These are phyloP conservation scores for Cinnamomum chago DNA, from an alignment of 164 flowering plant species.

Conservation along the genomic window DNA sequence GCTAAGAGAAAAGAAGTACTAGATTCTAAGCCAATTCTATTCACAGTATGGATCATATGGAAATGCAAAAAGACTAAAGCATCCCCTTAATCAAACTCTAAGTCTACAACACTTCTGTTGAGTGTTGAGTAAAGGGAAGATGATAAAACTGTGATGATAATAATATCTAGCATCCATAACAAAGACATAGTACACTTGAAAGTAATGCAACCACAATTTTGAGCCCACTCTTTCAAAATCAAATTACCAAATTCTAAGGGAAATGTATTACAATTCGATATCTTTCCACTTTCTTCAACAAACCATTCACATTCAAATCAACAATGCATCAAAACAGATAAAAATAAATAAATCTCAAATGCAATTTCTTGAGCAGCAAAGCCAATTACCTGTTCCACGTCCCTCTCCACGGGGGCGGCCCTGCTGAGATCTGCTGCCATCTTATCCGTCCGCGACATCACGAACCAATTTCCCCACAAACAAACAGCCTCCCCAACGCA, in stretches of 20 bases:
- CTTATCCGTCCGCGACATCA: conserved; percentile 49
- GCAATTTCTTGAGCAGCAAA: background rate
- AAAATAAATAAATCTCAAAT: too few relatives aligned
- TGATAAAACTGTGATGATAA: too few relatives aligned
- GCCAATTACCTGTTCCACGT: conserved; percentile 66
- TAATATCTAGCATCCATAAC: too few relatives aligned
- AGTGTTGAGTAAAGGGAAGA: too few relatives aligned
- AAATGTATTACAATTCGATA: background rate
- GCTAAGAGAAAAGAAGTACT: too few relatives aligned
- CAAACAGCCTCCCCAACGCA: conserved; percentile 14
- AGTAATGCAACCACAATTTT: too few relatives aligned
- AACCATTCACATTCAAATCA: background rate
- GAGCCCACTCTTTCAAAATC: background rate
- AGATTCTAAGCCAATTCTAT: too few relatives aligned
- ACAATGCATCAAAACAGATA: background rate
- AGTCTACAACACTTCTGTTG: too few relatives aligned
- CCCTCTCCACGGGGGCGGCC: conserved; percentile 67
- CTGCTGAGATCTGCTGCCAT: conserved; percentile 67
- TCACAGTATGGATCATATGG: too few relatives aligned
- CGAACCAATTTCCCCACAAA: conserved; percentile 11
- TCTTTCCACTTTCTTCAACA: background rate
- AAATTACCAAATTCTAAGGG: background rate
- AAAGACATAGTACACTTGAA: too few relatives aligned
- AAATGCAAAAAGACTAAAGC: too few relatives aligned
- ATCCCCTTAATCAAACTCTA: too few relatives aligned